Percentiles rank a stretch among this genome's conserved stretches.
Evolutionary conservation across 257 asterid genomes (phyloP).

Genomic region (Solanum sitiens): DNA sequence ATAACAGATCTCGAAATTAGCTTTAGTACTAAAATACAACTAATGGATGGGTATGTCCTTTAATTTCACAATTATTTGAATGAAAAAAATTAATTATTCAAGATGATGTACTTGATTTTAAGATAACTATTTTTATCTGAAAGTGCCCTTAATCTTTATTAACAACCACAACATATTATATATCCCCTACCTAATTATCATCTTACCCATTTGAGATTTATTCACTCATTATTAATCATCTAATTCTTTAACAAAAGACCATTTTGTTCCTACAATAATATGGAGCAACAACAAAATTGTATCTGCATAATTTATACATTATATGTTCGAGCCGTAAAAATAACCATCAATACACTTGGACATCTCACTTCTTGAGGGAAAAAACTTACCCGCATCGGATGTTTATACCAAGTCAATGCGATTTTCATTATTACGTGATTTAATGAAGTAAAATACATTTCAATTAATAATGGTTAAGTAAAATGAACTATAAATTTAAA

Average conservation of each 20-base stretch:
- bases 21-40: background rate
- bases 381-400: too few species aligned
- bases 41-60: background rate
- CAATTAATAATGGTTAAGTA: too few species aligned
- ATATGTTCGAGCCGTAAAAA: background rate
- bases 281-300: background rate
- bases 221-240: background rate
- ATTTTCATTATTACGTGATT: too few species aligned
- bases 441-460: too few species aligned
- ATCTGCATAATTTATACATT: background rate
- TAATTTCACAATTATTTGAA: background rate
- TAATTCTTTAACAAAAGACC: background rate
- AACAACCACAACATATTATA: background rate
- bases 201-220: background rate
- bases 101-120: background rate
- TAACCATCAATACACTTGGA: background rate
- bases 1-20: background rate
- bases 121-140: background rate
- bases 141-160: background rate
- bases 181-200: background rate
- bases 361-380: background rate
- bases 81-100: background rate
- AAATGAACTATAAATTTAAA: too few species aligned
- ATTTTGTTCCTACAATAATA: background rate
- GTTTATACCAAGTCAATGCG: too few species aligned